Evolutionary conservation across 2,329 filamentous ascomycete genomes (phyloP), one percentile per base, ranked within the genome.

Genomic region (Epichloe sp.): DNA sequence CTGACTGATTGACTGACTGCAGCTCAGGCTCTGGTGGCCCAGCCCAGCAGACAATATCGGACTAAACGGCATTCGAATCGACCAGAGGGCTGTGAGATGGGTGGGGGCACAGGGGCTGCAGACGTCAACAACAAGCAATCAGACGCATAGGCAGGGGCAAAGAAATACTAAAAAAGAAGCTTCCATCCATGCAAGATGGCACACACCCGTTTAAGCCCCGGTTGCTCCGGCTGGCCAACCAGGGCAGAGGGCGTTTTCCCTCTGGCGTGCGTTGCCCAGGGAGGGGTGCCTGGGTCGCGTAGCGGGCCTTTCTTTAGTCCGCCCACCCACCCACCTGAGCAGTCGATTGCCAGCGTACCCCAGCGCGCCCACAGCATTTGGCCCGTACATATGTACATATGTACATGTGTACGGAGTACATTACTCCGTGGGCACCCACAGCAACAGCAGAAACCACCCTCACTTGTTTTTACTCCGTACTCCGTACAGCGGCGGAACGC

Each of bases 111-210:
- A n/a, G 36, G 36, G 36, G 36, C 36, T 38, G 36, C 36, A 38
- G 36, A n/a, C 36, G 4, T 31, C 26, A 31, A 31, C 26, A 31
- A 31, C 26, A 31, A 31, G 26, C 34, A 47, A 51, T 31, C 23
- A 26, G 26, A 21, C 23, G 21, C 21, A 26, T 5, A 48, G 19
- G 23, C 12, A 48, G 17, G 43, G n/a, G n/a, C 19, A 36, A 19
- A 41, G 14, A 12, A 38, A 40, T 42, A 34, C 31, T 37, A 21
- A 35, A 40, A 40, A 48, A 48, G 45, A 52, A 52, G 26, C 26
- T 31, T 31, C 26, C 26, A 31, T 10, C 26, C 26, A 49, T 53
- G 52, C 51, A 53, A 50, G 51, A 53, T 51, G 49, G 44, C 26
- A 45, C 49, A 46, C 47, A 19, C 36, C 44, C 37, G 36, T 48